Conservation (phyloP, 345 rosid species). For the Syzygium oleosum region DNA sequence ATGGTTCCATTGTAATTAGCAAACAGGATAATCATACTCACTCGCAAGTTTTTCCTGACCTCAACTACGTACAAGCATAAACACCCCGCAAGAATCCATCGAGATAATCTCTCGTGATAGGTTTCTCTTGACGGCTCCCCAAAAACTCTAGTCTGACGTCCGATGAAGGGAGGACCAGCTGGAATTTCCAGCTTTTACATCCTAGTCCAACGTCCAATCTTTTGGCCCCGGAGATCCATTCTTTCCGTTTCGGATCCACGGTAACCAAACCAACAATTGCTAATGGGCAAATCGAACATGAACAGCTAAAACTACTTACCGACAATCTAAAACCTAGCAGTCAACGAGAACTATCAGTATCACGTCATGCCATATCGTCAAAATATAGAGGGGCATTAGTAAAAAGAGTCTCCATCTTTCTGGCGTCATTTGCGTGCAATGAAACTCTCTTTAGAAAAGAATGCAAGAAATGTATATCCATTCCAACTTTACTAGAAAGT, state of each 20-base stretch:
- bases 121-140: too few relatives aligned
- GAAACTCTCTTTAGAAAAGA: not conserved
- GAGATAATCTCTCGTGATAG: too few relatives aligned
- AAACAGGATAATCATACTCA: not conserved
- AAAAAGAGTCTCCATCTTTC: not conserved
- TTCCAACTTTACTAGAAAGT: conserved; percentile 14
- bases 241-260: too few relatives aligned
- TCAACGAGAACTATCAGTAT: not conserved
- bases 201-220: too few relatives aligned
- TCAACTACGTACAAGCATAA: not conserved
- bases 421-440: not conserved
- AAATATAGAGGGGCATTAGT: not conserved
- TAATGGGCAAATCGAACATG: not conserved
- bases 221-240: too few relatives aligned
- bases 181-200: too few relatives aligned
- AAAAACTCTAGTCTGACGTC: too few relatives aligned
- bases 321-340: not conserved
- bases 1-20: not conserved
- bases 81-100: not conserved
- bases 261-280: too few relatives aligned
- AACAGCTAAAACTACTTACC: not conserved
- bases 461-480: not conserved
- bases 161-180: too few relatives aligned
- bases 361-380: not conserved
- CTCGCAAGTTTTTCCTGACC: not conserved